Evolutionary conservation across 2,329 filamentous ascomycete genomes (phyloP).

Genomic region (Thelonectria olida): DNA sequence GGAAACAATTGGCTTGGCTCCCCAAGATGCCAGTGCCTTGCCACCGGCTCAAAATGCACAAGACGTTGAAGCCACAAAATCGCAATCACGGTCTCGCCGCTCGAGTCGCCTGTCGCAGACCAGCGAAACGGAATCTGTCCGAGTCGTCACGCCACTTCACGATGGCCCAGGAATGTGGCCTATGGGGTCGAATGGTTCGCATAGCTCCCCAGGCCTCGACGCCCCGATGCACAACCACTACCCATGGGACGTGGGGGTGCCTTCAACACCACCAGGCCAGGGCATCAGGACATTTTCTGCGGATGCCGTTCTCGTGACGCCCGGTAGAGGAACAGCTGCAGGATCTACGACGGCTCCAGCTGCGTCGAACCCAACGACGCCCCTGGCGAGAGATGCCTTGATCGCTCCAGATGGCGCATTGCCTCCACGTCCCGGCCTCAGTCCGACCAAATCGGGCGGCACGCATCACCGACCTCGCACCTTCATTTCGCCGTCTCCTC

Average conservation of each 20-base stretch:
- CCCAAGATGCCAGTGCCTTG: conserved; percentile 53
- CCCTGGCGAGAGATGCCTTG: conserved; percentile 40
- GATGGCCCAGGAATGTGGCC: conserved; percentile 49
- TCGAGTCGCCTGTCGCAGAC: conserved; percentile 59
- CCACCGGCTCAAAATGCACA: conserved; percentile 29
- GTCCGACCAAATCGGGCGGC: conserved; percentile 41
- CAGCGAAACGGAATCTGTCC: conserved; percentile 53
- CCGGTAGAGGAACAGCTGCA: conserved; percentile 10
- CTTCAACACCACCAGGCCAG: conserved; percentile 42
- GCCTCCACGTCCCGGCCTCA: conserved; percentile 41
- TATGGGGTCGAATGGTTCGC: conserved; percentile 42
- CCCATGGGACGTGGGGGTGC: conserved; percentile 53
- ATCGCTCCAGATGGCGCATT: conserved; percentile 37
- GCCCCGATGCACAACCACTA: conserved; percentile 53
- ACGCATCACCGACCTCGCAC: conserved; percentile 50
- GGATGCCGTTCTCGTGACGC: conserved; percentile 43
- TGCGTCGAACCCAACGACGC: conserved; percentile 43
- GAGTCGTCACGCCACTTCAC: conserved; percentile 45
- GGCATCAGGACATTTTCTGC: conserved; percentile 50
- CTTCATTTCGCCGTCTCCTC: conserved; percentile 67
- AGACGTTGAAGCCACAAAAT: conserved; percentile 34
- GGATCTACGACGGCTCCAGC: conserved; percentile 34
- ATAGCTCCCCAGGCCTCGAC: conserved; percentile 46
- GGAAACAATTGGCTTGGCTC: conserved; percentile 68
- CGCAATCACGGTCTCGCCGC: conserved; percentile 58